phyloP scores from a whole-genome alignment of 2,329 filamentous ascomycete genomes.

The Conoideocrella luteorostrata region DNA sequence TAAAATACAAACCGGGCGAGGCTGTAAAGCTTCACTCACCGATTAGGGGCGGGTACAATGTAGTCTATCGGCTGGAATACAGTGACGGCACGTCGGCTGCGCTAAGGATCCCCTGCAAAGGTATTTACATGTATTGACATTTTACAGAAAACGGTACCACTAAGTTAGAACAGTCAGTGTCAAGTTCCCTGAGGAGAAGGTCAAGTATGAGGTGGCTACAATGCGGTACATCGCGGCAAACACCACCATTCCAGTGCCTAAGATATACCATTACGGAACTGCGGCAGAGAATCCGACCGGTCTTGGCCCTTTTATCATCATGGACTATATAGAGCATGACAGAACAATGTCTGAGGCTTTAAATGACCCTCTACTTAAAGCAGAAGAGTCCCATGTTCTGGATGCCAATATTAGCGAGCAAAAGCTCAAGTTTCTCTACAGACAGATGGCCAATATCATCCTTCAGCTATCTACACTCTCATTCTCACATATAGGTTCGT shows the following conservation, averaged over 20 bases:
- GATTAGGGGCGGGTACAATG: constrained; percentile 4
- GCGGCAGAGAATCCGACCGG: too few species aligned
- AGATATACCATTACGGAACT: constrained; percentile 15
- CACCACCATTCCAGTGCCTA: constrained; percentile 19
- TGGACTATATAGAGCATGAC: not conserved
- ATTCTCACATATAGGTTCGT: constrained; percentile 15
- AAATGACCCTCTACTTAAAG: too few species aligned
- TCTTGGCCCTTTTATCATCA: constrained; percentile 4
- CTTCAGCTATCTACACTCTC: constrained; percentile 28
- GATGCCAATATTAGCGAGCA: too few species aligned
- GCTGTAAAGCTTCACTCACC: too few species aligned
- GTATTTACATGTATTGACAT: too few species aligned
- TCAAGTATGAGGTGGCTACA: constrained; percentile 17
- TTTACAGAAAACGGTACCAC: too few species aligned
- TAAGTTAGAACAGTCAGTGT: too few species aligned
- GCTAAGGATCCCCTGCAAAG: constrained; percentile 3
- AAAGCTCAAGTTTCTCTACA: too few species aligned
- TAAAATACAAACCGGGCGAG: too few species aligned
- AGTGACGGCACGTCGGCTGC: not conserved
- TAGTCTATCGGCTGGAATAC: constrained; percentile 7
- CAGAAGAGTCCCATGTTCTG: too few species aligned
- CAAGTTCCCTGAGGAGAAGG: constrained; percentile 18
- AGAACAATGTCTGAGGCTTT: too few species aligned
- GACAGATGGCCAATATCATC: too few species aligned
- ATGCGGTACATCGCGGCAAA: constrained; percentile 12